Percentiles rank a stretch among this genome's conserved stretches.
Conservation (phyloP, 139 green algal genomes). For the Chlamydomonas asymmetrica region DNA sequence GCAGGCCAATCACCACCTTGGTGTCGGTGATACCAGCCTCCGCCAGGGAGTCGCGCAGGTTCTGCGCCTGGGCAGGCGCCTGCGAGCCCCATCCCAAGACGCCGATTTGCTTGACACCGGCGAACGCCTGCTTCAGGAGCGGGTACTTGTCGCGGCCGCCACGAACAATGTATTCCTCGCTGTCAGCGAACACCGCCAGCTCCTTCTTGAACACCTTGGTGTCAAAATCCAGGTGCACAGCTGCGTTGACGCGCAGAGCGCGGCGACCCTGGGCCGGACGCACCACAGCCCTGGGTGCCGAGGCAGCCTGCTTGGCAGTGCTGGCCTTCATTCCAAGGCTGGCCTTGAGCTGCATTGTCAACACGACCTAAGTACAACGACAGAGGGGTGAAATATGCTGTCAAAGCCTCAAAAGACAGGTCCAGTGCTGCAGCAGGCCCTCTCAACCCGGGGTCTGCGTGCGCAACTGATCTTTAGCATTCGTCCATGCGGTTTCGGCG, state of each 20-base stretch:
- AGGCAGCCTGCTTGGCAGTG: background rate
- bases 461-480: no score
- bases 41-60: slow-evolving; percentile 89
- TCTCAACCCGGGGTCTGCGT: no score
- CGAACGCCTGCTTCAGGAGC: slow-evolving; percentile 84
- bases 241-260: slow-evolving; percentile 21
- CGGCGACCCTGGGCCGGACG: slow-evolving; percentile 9
- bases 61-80: slow-evolving; percentile 93
- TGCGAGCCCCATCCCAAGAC: slow-evolving; percentile 98
- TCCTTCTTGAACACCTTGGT: slow-evolving; percentile 73
- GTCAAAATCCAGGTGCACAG: slow-evolving; percentile 53
- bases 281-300: slow-evolving; percentile 14
- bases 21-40: slow-evolving; percentile 89
- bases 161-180: slow-evolving; percentile 91
- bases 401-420: no score
- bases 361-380: no score
- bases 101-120: slow-evolving; percentile 80
- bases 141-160: slow-evolving; percentile 94
- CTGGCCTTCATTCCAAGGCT: no score
- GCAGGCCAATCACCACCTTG: slow-evolving; percentile 92
- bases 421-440: no score
- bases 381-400: no score
- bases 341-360: no score
- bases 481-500: no score
- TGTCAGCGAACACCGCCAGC: slow-evolving; percentile 65